Evolutionary conservation across 148 eudicot species (phyloP), one percentile per base, ranked within the genome.

Genomic region (Hydrangea macrophylla): DNA sequence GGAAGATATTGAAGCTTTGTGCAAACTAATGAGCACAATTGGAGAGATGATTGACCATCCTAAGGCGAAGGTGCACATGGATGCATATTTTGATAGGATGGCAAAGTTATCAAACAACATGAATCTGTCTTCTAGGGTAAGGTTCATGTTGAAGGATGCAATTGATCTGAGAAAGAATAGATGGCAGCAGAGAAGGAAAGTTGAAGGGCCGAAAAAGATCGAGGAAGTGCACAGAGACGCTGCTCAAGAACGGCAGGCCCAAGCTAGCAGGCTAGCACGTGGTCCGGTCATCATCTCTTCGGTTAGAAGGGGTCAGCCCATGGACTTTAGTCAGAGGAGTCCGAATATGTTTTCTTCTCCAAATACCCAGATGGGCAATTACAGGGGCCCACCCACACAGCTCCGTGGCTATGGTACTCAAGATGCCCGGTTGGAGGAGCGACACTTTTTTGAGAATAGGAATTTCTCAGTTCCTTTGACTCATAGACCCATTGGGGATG

Each of bases 11-110:
- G 97, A 91, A 80, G 86, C 97, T 26, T 63, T 91, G 74, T 91
- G 97, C 86, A 91, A 88, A 74, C 79, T 91, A 79, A 88, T 91
- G 97, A 91, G 97, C 82, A 91, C 97, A 24, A 88, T 91, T 22
- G 97, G 97, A 32, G 88, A 81, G 76, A 88, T 85, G 84, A 88
- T 91, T 42, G 97, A 91, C 79, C 95, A 84, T 73, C 75, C 90
- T 7, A 91, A 67, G 75, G 94, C 94, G 22, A 88, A 91, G 84
- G 87, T 75, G 51, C 85, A 82, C 60, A 86, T 88, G 85, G 97
- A 91, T 80, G 78, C 61, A 0, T 91, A 88, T 66, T 91, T 86
- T 56, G 87, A 82, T 51, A 76, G 67, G 69, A 86, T 91, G 92
- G 58, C 65, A 1, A 78, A 80, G 59, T 74, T 91, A 60, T 91